Percentiles rank a stretch among this genome's conserved stretches.
phyloP scores from a whole-genome alignment of 371 early-diverging fungal genomes.

The Zopfochytrium polystomum region DNA sequence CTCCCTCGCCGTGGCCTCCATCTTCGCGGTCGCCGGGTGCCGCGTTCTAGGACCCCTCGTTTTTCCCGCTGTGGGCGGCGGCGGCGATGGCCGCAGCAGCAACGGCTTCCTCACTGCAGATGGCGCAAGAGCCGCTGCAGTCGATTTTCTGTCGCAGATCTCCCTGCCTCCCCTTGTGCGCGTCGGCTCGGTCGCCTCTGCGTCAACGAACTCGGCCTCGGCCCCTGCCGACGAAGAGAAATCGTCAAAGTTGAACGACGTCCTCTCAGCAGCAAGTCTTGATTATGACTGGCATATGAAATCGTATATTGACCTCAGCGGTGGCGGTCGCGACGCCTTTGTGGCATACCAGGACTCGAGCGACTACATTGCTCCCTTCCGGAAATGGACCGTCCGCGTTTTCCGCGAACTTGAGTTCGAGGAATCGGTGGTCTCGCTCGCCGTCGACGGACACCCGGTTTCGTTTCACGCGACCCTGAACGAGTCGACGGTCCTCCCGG shows the following conservation, averaged over 20 bases:
- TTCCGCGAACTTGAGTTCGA: background rate
- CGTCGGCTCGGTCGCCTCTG: background rate
- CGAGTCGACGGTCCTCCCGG: background rate
- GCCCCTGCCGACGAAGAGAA: background rate
- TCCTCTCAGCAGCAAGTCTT: no score
- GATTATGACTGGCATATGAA: no score
- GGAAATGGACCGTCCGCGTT: background rate
- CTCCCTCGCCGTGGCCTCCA: no score
- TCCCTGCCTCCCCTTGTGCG: background rate
- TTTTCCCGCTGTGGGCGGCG: no score
- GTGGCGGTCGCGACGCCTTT: background rate
- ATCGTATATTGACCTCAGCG: no score
- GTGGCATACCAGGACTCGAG: background rate
- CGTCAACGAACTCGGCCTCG: background rate
- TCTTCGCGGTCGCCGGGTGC: no score
- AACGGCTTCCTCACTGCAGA: background rate
- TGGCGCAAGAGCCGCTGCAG: background rate
- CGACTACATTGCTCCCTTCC: background rate
- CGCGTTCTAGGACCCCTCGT: no score
- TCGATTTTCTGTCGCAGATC: background rate
- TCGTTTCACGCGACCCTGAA: background rate
- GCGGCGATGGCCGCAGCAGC: no score
- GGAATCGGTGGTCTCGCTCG: background rate
- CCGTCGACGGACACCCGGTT: background rate
- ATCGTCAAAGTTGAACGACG: no score